These are phyloP conservation scores for Hypoxylon sp. DNA, from an alignment of 2,329 filamentous ascomycete species.

Conservation along the genomic window DNA sequence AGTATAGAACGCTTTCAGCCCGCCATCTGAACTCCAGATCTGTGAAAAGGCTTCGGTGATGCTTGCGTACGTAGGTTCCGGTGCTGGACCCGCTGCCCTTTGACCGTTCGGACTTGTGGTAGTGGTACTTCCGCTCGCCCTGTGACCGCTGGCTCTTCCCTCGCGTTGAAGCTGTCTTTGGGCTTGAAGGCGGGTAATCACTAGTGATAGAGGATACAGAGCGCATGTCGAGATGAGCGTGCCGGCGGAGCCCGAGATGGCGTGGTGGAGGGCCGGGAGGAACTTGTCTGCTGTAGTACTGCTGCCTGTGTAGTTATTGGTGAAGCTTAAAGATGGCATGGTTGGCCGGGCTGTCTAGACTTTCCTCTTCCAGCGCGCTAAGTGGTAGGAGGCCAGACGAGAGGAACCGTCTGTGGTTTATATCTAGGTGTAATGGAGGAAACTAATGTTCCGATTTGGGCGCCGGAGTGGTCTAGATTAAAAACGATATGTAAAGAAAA, in stretches of 20 bases:
- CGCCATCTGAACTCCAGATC: slow-evolving; percentile 81
- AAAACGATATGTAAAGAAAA: slow-evolving; percentile 10
- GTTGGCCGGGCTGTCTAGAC: slow-evolving; percentile 25
- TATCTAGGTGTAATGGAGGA: slow-evolving; percentile 27
- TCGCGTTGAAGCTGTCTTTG: slow-evolving; percentile 71
- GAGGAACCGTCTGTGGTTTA: slow-evolving; percentile 33
- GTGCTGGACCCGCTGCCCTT: slow-evolving; percentile 35
- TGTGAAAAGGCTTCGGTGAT: slow-evolving; percentile 78
- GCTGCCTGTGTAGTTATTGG: slow-evolving; percentile 28
- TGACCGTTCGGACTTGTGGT: slow-evolving; percentile 31
- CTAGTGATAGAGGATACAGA: slow-evolving; percentile 85
- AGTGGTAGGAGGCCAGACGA: slow-evolving; percentile 22
- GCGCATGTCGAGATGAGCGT: slow-evolving; percentile 83
- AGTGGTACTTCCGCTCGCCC: slow-evolving; percentile 21
- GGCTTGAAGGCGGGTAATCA: slow-evolving; percentile 86
- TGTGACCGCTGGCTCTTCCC: slow-evolving; percentile 20
- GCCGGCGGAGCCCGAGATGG: slow-evolving; percentile 82
- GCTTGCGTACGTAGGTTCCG: slow-evolving; percentile 69
- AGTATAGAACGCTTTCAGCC: slow-evolving; percentile 77
- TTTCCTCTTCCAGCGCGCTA: slow-evolving; percentile 26
- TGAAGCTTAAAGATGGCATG: slow-evolving; percentile 42
- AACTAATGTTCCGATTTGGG: slow-evolving; percentile 39
- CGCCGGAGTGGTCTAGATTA: slow-evolving; percentile 17
- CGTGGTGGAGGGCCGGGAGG: slow-evolving; percentile 85
- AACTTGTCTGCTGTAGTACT: slow-evolving; percentile 47